Evolutionary conservation across 164 flowering plant species (phyloP).

Genomic region (Cinnamomum chago): DNA sequence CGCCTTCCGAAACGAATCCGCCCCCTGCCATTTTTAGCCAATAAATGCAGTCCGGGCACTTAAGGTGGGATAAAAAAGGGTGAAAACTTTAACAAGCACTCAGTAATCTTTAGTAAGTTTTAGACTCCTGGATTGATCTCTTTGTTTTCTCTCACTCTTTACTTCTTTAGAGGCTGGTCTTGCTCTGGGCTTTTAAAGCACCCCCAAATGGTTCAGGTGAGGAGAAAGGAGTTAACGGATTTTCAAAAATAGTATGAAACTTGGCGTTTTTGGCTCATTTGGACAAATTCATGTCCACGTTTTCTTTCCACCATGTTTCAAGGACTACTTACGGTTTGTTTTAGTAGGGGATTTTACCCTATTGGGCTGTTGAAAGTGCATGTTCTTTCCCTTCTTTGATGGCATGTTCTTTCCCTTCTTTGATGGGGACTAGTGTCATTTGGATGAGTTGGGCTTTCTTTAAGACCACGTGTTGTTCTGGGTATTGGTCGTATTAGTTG

Average conservation of each 20-base stretch:
- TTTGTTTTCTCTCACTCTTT: neutral
- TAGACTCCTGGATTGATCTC: neutral
- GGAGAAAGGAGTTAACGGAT: neutral
- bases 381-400: neutral
- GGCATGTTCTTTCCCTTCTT: neutral
- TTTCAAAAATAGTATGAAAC: neutral
- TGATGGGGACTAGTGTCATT: neutral
- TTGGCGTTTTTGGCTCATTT: neutral
- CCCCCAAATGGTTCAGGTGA: neutral
- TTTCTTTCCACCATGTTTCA: neutral
- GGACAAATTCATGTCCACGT: neutral
- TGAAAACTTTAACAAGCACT: neutral
- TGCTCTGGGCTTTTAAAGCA: neutral
- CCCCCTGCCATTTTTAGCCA: slow-evolving; percentile 20
- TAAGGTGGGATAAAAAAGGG: neutral
- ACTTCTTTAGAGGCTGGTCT: neutral
- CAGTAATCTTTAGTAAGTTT: no score
- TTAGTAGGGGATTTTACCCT: no score
- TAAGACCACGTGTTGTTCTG: neutral
- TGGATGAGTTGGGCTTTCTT: neutral
- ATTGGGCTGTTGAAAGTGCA: neutral
- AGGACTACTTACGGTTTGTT: neutral
- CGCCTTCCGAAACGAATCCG: slow-evolving; percentile 15
- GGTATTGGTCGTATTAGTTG: neutral
- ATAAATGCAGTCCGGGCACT: neutral